Percentiles rank a stretch among this genome's conserved stretches.
phyloP scores from a whole-genome alignment of 129 eudicot genomes.

The Dittrichia graveolens region DNA sequence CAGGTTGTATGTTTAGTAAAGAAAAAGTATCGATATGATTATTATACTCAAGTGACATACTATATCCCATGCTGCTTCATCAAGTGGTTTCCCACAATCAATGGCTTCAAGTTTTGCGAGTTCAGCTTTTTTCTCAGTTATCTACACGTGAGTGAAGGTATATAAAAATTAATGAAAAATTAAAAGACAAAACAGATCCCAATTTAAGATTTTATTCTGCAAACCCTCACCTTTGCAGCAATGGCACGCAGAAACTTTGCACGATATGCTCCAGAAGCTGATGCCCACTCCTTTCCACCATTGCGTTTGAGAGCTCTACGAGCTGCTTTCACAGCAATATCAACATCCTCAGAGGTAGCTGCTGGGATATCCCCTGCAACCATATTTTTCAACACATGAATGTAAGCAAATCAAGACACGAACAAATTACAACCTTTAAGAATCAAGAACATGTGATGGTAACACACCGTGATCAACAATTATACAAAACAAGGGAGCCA shows the following conservation, averaged over 20 bases:
- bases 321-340: slow-evolving; percentile 91
- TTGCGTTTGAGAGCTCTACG: slow-evolving; percentile 66
- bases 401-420: slow-evolving; percentile 11
- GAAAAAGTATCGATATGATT: neutral
- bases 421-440: neutral
- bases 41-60: slow-evolving; percentile 43
- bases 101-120: slow-evolving; percentile 78
- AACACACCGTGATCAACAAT: slow-evolving; percentile 13
- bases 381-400: slow-evolving; percentile 16
- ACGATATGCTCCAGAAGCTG: slow-evolving; percentile 91
- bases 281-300: slow-evolving; percentile 87
- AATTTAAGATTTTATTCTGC: neutral
- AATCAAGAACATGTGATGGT: slow-evolving; percentile 2
- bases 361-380: slow-evolving; percentile 92
- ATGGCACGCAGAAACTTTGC: slow-evolving; percentile 96
- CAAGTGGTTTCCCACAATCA: slow-evolving; percentile 91
- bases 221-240: slow-evolving; percentile 75
- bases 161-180: neutral
- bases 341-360: slow-evolving; percentile 86
- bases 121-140: slow-evolving; percentile 65
- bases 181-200: slow-evolving; percentile 2
- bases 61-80: slow-evolving; percentile 96
- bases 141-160: slow-evolving; percentile 39
- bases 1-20: neutral
- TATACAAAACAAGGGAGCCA: neutral